These are phyloP conservation scores for Tremellales sp. DNA, from an alignment of 1,284 basidiomycete genomes.

Conservation along the genomic window DNA sequence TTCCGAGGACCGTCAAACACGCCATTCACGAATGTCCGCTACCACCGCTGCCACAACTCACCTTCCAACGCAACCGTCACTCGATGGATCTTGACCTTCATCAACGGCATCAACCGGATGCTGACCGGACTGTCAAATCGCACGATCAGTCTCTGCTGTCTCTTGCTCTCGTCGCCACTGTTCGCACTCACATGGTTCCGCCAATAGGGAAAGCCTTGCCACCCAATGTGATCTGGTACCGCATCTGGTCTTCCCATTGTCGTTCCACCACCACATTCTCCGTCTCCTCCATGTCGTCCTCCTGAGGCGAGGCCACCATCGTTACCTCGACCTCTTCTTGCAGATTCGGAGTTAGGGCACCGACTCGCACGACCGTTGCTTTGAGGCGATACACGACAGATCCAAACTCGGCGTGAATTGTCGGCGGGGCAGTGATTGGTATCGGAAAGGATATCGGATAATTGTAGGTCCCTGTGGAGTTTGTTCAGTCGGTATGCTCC, in stretches of 20 bases:
- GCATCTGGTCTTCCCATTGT: constrained; percentile 87
- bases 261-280: constrained; percentile 82
- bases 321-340: constrained; percentile 67
- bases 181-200: constrained; percentile 58
- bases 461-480: constrained; percentile 71
- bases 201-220: constrained; percentile 81
- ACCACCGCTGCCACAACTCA: too few species aligned
- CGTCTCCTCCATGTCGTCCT: constrained; percentile 72
- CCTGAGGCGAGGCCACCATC: constrained; percentile 70
- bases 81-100: constrained; percentile 78
- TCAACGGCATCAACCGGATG: constrained; percentile 76
- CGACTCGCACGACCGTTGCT: constrained; percentile 77
- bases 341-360: constrained; percentile 73
- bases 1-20: too few species aligned
- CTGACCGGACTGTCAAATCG: constrained; percentile 57
- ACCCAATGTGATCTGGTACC: constrained; percentile 68
- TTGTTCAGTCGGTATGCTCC: not conserved
- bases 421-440: constrained; percentile 75
- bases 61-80: constrained; percentile 79
- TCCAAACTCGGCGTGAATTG: constrained; percentile 73
- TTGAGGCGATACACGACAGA: constrained; percentile 75
- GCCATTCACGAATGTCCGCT: too few species aligned
- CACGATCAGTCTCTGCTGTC: not conserved
- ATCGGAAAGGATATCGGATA: constrained; percentile 91
- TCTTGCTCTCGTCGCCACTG: not conserved